Percentiles rank a stretch among this genome's conserved stretches.
These are phyloP conservation scores for Trypanosoma conorhini DNA, from an alignment of 208 protist species.

Conservation along the genomic window DNA sequence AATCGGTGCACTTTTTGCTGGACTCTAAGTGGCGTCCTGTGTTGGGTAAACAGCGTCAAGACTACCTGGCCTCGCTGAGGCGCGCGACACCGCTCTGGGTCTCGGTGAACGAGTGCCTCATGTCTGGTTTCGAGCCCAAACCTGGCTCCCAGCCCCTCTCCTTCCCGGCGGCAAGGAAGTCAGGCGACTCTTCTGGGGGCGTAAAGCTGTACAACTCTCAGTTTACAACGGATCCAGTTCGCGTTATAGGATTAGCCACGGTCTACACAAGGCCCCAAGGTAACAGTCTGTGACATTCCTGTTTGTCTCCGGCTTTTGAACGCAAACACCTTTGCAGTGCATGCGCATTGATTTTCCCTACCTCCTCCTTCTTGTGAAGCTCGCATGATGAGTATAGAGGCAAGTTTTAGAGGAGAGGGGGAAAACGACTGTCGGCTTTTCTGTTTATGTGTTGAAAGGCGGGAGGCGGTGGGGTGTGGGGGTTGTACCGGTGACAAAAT, in stretches of 20 bases:
- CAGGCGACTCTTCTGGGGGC: conserved; percentile 28
- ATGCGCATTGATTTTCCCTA: conserved; percentile 5
- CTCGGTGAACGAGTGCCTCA: conserved; percentile 87
- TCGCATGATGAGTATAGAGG: neutral
- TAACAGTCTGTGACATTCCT: conserved; percentile 37
- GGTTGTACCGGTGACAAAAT: neutral
- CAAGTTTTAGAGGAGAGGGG: neutral
- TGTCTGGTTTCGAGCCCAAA: conserved; percentile 83
- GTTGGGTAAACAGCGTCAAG: conserved; percentile 80
- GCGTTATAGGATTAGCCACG: conserved; percentile 78
- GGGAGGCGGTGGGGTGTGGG: neutral
- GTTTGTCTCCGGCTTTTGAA: neutral
- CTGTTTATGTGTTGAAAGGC: conserved; percentile 1
- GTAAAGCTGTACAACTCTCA: conserved; percentile 85
- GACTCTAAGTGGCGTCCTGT: conserved; percentile 87
- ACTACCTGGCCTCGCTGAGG: conserved; percentile 62
- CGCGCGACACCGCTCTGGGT: conserved; percentile 78
- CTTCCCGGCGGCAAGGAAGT: conserved; percentile 36
- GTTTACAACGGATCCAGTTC: conserved; percentile 86
- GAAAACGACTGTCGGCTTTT: neutral
- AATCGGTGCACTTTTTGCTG: conserved; percentile 84
- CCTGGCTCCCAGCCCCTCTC: conserved; percentile 29
- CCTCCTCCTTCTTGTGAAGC: neutral
- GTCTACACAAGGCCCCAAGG: conserved; percentile 79
- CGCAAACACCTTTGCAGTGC: neutral